Evolutionary conservation across 2,329 filamentous ascomycete genomes (phyloP), one percentile per base, ranked within the genome.

Genomic region (Hymenoscyphus occultus): DNA sequence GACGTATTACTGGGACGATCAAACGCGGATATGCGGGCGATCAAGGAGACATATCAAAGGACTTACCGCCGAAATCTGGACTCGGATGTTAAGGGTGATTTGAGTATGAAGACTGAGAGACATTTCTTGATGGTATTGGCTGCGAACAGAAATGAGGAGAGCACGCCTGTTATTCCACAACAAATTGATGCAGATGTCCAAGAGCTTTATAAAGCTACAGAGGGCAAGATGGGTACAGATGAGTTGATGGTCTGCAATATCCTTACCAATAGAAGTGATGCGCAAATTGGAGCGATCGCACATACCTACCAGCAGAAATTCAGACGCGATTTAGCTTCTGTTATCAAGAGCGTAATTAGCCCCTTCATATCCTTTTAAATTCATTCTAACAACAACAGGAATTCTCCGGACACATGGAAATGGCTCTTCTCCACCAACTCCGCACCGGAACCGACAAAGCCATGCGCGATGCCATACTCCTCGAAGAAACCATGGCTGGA

Each of bases 381-480:
- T 3, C 2, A 51, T 28, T 59, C 56, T 73, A 64, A 73, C 60
- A 56, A 60, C 5, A 65, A 9, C 66, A 88, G 79, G 88, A 95
- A 73, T 97, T 97, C 78, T 91, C 89, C 0, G 94, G 94, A 0
- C 94, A 98, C 75, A 97, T 98, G 93, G 83, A 93, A 76, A 86
- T 91, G 16, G 92, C 92, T 0, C 83, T 98, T 0, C 79, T 95
- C 32, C 88, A 87, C 75, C 92, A 97, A 76, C 80, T 97, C n/a
- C 84, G 84, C 12, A 83, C 89, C 13, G 94, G 91, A 2, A 80
- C 85, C 5, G 92, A 97, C 77, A 91, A 90, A 70, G 92, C 91
- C 65, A 90, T 91, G 82, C 89, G 92, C 69, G 93, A 96, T 72
- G 95, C 93, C 0, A 80, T 84, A 28, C 81, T 92, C 4, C 82